Conservation (phyloP, 192 early-diverging fungal genomes). For the Coemansia sp. region DNA sequence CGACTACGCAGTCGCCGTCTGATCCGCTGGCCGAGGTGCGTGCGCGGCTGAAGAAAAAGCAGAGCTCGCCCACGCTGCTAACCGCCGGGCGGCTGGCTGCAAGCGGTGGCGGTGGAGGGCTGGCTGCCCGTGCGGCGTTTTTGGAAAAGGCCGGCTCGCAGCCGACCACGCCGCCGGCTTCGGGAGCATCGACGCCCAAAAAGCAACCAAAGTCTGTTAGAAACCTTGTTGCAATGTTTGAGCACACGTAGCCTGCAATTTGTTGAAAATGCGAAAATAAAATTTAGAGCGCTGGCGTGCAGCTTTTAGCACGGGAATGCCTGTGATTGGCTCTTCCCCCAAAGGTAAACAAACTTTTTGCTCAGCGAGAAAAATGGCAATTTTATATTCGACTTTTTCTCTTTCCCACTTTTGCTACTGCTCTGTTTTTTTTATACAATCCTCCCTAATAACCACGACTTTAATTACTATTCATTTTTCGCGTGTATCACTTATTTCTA, state of each 20-base stretch:
- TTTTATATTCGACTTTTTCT: slow-evolving; percentile 1
- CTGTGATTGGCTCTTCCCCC: slow-evolving; percentile 6
- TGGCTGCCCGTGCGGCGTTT: slow-evolving; percentile 14
- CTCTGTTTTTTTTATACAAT: neutral
- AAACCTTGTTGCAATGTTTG: slow-evolving; percentile 52
- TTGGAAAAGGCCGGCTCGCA: slow-evolving; percentile 12
- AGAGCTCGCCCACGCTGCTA: slow-evolving; percentile 38
- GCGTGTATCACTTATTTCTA: neutral
- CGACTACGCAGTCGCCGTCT: neutral
- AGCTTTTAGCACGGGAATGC: neutral
- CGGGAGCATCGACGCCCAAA: slow-evolving; percentile 6
- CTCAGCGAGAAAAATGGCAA: neutral
- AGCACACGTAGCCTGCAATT: slow-evolving; percentile 22
- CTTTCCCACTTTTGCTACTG: neutral
- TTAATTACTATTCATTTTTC: neutral
- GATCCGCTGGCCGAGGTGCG: slow-evolving; percentile 47
- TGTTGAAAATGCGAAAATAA: neutral
- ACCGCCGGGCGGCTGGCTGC: neutral
- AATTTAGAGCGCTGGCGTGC: neutral
- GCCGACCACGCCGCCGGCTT: neutral
- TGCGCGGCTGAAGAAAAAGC: slow-evolving; percentile 48
- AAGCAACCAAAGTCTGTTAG: slow-evolving; percentile 39
- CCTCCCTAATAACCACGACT: neutral
- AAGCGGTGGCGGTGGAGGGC: neutral
- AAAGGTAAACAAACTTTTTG: slow-evolving; percentile 25